phyloP scores from a whole-genome alignment of 2,329 filamentous ascomycete genomes.

The Clarireedia paspali region DNA sequence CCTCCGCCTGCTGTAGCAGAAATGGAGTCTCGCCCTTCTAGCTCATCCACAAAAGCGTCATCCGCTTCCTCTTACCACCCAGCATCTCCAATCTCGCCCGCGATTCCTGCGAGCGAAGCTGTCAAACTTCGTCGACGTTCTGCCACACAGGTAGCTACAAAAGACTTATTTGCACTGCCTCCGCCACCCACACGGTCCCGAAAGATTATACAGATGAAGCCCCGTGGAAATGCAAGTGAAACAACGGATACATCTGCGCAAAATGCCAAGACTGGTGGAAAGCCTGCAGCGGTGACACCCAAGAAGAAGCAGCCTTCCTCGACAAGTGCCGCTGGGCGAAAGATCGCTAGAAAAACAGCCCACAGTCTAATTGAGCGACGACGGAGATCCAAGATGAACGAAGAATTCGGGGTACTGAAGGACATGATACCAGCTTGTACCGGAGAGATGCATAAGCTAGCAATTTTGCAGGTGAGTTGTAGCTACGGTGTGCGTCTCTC shows the following conservation, averaged over 20 bases:
- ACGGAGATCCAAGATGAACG: slow-evolving; percentile 94
- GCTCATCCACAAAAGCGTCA: slow-evolving; percentile 36
- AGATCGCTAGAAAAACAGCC: slow-evolving; percentile 91
- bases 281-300: slow-evolving; percentile 20
- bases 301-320: slow-evolving; percentile 74
- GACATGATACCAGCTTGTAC: slow-evolving; percentile 91
- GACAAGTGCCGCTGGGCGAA: slow-evolving; percentile 80
- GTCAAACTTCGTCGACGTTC: slow-evolving; percentile 39
- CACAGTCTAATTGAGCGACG: slow-evolving; percentile 91
- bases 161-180: slow-evolving; percentile 70
- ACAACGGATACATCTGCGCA: slow-evolving; percentile 11
- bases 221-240: slow-evolving; percentile 38
- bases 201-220: slow-evolving; percentile 99
- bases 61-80: slow-evolving; percentile 43
- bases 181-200: slow-evolving; percentile 86
- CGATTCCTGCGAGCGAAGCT: slow-evolving; percentile 33
- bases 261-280: slow-evolving; percentile 13
- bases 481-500: no score
- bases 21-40: slow-evolving; percentile 40
- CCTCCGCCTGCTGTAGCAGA: slow-evolving; percentile 64
- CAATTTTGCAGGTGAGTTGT: slow-evolving; percentile 73
- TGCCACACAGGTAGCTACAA: slow-evolving; percentile 33
- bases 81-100: slow-evolving; percentile 35
- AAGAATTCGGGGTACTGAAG: slow-evolving; percentile 90
- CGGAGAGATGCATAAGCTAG: slow-evolving; percentile 98